Evolutionary conservation across 495 filamentous ascomycete species (phyloP).

Genomic region (Neurospora sp.): DNA sequence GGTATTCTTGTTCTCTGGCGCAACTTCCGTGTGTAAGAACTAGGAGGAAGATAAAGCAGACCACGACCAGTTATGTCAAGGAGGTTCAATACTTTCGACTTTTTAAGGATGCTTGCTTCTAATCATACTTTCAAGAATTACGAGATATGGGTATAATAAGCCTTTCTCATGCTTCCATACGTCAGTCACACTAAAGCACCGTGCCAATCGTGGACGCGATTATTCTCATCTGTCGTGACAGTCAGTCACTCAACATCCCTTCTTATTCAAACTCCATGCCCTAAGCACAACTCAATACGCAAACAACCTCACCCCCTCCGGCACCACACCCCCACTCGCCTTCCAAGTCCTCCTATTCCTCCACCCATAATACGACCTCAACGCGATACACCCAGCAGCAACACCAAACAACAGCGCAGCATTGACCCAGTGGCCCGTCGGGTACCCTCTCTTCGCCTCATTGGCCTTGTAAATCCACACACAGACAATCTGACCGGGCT

Average conservation of each 20-base stretch:
- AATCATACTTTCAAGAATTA: not conserved
- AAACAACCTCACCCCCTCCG: not conserved
- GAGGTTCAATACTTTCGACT: not conserved
- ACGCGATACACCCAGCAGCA: slow-evolving; percentile 19
- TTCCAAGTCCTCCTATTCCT: slow-evolving; percentile 22
- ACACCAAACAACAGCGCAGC: slow-evolving; percentile 30
- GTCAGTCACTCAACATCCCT: not conserved
- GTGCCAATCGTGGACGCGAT: not conserved
- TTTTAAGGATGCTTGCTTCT: not conserved
- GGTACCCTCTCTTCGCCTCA: slow-evolving; percentile 49
- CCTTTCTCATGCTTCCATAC: not conserved
- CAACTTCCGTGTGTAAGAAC: not conserved
- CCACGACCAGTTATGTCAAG: not conserved
- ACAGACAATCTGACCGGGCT: slow-evolving; percentile 53
- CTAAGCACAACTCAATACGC: not conserved
- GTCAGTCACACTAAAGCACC: not conserved
- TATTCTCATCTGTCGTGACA: not conserved
- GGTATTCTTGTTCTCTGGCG: not conserved
- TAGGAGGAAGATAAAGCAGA: not conserved
- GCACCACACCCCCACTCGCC: not conserved
- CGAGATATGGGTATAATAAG: not conserved
- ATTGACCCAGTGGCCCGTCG: slow-evolving; percentile 47
- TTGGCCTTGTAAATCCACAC: slow-evolving; percentile 59
- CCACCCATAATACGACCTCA: slow-evolving; percentile 30
- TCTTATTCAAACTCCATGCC: not conserved